phyloP scores from a whole-genome alignment of 805 yeast genomes.

The Saccharomycopsis sp. region DNA sequence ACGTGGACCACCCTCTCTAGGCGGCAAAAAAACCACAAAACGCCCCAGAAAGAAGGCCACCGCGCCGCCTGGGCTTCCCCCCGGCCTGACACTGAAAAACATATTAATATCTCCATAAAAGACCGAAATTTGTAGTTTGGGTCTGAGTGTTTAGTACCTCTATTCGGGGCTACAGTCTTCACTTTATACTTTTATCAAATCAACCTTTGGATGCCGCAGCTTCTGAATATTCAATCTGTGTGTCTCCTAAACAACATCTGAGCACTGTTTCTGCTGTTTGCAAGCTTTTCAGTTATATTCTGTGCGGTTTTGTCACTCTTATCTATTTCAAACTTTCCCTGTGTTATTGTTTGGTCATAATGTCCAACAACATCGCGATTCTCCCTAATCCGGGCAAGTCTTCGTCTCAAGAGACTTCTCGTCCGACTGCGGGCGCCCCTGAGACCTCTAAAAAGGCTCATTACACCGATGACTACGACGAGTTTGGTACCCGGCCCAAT shows the following conservation, averaged over 20 bases:
- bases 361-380: not conserved
- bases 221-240: not conserved
- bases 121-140: not conserved
- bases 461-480: constrained; percentile 57
- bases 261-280: not conserved
- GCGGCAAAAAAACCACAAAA: not conserved
- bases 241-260: not conserved
- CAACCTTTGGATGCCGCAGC: not conserved
- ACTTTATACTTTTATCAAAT: too few species aligned
- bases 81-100: not conserved
- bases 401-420: not conserved
- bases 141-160: not conserved
- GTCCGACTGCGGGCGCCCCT: constrained; percentile 47
- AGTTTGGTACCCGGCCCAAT: constrained; percentile 12
- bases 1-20: too few species aligned
- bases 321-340: too few species aligned
- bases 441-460: constrained; percentile 70
- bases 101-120: not conserved
- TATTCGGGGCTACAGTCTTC: not conserved
- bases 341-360: too few species aligned
- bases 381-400: not conserved
- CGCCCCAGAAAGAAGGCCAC: not conserved
- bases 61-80: not conserved
- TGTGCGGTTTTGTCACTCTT: too few species aligned
- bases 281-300: too few species aligned